phyloP scores from a whole-genome alignment of 306 rosid genomes.

The Parietaria judaica region DNA sequence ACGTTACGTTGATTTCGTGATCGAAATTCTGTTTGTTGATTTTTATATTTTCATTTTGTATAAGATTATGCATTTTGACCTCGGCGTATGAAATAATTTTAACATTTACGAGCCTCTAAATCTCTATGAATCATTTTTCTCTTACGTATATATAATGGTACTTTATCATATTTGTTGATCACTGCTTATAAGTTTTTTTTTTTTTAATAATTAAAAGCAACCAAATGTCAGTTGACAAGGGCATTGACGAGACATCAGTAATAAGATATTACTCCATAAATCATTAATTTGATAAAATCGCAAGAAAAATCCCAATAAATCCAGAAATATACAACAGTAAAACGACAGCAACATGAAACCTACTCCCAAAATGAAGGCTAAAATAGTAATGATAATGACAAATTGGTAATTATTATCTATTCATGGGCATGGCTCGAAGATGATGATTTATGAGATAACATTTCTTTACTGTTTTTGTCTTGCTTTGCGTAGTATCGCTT shows the following conservation, averaged over 20 bases:
- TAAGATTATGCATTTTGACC: no score
- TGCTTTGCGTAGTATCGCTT: not conserved
- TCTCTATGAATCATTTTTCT: no score
- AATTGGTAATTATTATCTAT: not conserved
- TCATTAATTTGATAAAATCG: no score
- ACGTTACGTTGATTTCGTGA: no score
- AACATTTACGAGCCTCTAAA: no score
- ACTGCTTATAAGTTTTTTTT: not conserved
- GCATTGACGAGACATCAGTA: not conserved
- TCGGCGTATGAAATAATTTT: no score
- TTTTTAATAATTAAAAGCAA: not conserved
- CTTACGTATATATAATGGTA: no score
- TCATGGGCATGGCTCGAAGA: not conserved
- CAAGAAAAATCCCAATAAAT: not conserved
- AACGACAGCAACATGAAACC: conserved; percentile 5
- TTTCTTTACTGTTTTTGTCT: not conserved
- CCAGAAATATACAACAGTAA: conserved; percentile 3
- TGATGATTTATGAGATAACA: not conserved
- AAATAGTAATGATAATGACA: not conserved
- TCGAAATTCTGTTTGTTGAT: not conserved
- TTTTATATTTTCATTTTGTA: no score
- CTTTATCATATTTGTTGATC: not conserved
- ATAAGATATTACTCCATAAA: not conserved
- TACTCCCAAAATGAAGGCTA: not conserved
- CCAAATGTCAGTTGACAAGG: conserved; percentile 1